phyloP scores from a whole-genome alignment of 768 basidiomycete genomes.

The Phaffia australis region DNA sequence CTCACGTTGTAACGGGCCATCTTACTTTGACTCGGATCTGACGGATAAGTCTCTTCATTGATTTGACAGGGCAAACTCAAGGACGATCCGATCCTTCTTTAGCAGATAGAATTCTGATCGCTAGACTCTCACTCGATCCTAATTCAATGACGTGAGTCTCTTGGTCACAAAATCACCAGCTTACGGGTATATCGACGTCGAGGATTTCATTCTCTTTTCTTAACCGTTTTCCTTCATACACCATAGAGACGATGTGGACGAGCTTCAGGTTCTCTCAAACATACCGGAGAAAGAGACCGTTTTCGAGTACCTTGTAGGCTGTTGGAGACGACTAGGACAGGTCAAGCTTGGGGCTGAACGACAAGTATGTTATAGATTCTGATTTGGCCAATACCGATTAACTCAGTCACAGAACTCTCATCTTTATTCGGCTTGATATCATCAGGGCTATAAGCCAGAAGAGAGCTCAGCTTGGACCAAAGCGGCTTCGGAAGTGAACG shows the following conservation, averaged over 20 bases:
- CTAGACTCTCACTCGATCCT: slow-evolving; percentile 70
- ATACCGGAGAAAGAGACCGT: slow-evolving; percentile 66
- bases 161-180: background rate
- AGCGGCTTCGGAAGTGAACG: slow-evolving; percentile 64
- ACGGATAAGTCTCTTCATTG: background rate
- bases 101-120: slow-evolving; percentile 67
- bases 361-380: background rate
- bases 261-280: slow-evolving; percentile 46
- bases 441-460: slow-evolving; percentile 50
- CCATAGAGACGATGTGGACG: slow-evolving; percentile 40
- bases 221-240: background rate
- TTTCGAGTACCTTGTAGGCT: slow-evolving; percentile 79
- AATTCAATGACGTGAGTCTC: slow-evolving; percentile 54
- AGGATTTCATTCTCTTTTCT: background rate
- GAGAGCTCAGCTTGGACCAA: slow-evolving; percentile 48
- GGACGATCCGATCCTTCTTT: slow-evolving; percentile 48
- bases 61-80: slow-evolving; percentile 31
- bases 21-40: background rate
- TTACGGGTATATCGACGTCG: background rate
- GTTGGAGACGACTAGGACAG: slow-evolving; percentile 76
- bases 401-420: background rate
- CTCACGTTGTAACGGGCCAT: background rate
- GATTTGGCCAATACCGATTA: background rate
- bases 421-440: background rate
- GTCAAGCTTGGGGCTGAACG: slow-evolving; percentile 8